These are phyloP conservation scores for Phytopythium cucurbitacearum DNA, from an alignment of 352 stramenopile genomes.

Conservation along the genomic window DNA sequence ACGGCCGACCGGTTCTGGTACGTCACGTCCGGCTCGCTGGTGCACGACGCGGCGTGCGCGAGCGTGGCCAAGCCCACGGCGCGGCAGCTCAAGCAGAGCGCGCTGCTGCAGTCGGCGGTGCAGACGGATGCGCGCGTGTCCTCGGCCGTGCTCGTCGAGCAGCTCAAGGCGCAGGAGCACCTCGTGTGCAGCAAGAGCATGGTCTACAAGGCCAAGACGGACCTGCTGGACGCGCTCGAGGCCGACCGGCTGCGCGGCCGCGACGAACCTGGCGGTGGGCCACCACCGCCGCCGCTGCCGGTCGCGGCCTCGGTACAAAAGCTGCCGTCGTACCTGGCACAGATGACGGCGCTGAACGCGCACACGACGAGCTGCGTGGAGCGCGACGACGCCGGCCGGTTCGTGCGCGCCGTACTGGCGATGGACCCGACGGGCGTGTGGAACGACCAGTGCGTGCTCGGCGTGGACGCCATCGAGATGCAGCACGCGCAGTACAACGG, in stretches of 20 bases:
- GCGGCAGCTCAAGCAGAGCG: constrained; percentile 35
- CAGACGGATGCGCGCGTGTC: constrained; percentile 36
- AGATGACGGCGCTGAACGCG: constrained; percentile 29
- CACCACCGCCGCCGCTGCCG: background rate
- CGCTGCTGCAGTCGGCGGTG: constrained; percentile 34
- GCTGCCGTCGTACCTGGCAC: constrained; percentile 37
- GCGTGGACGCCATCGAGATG: constrained; percentile 29
- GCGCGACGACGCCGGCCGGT: constrained; percentile 15
- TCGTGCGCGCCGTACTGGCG: constrained; percentile 30
- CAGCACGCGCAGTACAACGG: constrained; percentile 21
- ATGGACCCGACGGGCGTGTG: constrained; percentile 37
- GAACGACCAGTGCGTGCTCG: constrained; percentile 35
- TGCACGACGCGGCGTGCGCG: constrained; percentile 28
- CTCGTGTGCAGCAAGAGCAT: constrained; percentile 49
- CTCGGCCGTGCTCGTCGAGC: constrained; percentile 30
- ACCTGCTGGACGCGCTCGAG: constrained; percentile 38
- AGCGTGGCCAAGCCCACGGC: constrained; percentile 36
- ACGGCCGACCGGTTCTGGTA: constrained; percentile 30
- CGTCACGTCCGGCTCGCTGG: constrained; percentile 41
- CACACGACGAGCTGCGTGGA: constrained; percentile 29
- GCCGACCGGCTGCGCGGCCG: constrained; percentile 9
- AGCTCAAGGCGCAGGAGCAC: constrained; percentile 19
- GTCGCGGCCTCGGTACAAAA: constrained; percentile 21
- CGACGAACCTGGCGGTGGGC: background rate
- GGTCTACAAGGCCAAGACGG: constrained; percentile 53